Conservation (phyloP, 768 basidiomycete genomes). For the Wakefieldia striispora region DNA sequence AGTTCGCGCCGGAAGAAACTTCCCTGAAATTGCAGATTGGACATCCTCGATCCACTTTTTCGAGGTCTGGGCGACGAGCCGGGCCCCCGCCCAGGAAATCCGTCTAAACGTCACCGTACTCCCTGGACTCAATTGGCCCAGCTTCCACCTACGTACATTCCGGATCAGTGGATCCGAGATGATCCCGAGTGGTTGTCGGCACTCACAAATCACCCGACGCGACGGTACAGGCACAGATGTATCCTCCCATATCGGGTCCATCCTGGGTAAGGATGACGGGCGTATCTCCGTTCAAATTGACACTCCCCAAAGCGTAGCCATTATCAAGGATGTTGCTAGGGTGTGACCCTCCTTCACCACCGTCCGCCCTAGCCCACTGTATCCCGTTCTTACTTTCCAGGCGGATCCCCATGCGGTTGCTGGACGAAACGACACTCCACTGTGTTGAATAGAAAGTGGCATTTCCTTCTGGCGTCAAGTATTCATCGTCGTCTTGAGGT, state of each 20-base stretch:
- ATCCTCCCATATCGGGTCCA: constrained; percentile 64
- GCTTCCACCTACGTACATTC: constrained; percentile 51
- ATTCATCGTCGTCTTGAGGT: constrained; percentile 60
- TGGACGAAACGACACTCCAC: constrained; percentile 55
- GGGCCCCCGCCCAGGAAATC: constrained; percentile 43
- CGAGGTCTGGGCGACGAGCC: constrained; percentile 22
- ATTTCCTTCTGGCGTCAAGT: constrained; percentile 48
- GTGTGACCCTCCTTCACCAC: constrained; percentile 68
- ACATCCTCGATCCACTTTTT: constrained; percentile 33
- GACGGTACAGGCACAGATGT: constrained; percentile 55
- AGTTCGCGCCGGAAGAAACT: neutral
- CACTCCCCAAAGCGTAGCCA: constrained; percentile 50
- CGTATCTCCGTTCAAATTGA: constrained; percentile 69
- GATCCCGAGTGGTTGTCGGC: neutral
- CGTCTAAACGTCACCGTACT: constrained; percentile 51
- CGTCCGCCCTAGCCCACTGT: constrained; percentile 51
- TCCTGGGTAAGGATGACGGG: constrained; percentile 64
- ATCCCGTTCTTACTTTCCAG: constrained; percentile 46
- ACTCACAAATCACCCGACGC: constrained; percentile 50
- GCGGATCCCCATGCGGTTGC: constrained; percentile 64
- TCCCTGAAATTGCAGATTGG: constrained; percentile 5
- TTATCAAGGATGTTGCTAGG: constrained; percentile 68
- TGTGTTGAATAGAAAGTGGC: constrained; percentile 47
- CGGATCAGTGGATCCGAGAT: neutral
- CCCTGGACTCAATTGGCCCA: constrained; percentile 64